Base-by-base conservation (phyloP, 2,329 filamentous ascomycete genomes). In the Penicillium vulpinum region DNA sequence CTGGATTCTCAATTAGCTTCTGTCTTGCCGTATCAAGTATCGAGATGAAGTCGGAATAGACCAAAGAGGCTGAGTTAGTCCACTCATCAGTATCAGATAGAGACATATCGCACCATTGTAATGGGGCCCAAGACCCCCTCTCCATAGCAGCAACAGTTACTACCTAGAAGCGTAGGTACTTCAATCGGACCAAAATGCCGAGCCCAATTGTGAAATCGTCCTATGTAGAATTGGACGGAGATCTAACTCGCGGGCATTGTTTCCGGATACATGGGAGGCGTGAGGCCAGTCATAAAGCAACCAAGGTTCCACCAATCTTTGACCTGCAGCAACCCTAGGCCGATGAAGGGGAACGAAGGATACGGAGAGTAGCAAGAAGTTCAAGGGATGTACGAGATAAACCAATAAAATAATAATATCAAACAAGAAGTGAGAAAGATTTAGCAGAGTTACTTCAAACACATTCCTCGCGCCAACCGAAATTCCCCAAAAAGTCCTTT, bases 181-280 rank as follows among this genome's bases (percentile, higher is more conserved):
- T 31, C 47, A 35, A 11, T 51, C 63, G 63, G 62, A 36, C 40
- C 18, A 55, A 16, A 47, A 38, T 59, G 51, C 63, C 63, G 61
- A 48, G 11, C 49, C 26, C 26, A 16, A 49, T 18, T 10, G 28
- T 26, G 9, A 21, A 26, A 16, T 58, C n/a, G 36, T 52, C 54
- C 54, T 57, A 4, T 29, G 4, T 28, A 24, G 7, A 26, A 21
- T 21, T 57, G 40, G 60, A 29, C 41, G 28, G 47, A 7, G 29
- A 57, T 53, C 15, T 60, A 18, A 66, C 58, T 66, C 46, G 62
- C 35, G 63, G 63, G 47, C 62, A 44, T 62, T 11, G 28, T n/a
- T 41, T 55, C 63, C 63, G 62, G 31, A 22, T 26, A 46, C 13
- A 35, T 16, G 28, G 40, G 29, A 47, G 21, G 45, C 28, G 33